Evolutionary conservation across 1,284 basidiomycete genomes (phyloP), one percentile per base, ranked within the genome.

Genomic region (Marasmius oreades): DNA sequence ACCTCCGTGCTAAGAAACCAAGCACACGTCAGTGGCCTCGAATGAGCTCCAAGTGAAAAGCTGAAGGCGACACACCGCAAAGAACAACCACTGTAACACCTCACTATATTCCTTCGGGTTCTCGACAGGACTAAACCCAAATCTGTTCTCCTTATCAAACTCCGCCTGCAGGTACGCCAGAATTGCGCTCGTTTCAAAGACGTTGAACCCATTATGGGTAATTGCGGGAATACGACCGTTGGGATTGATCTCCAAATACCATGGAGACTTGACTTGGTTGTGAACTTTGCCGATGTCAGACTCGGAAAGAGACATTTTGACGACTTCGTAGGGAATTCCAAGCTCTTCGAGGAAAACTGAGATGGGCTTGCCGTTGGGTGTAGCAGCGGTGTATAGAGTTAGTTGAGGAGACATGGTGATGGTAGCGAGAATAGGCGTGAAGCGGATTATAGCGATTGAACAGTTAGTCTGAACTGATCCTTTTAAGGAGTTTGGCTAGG

Each of bases 181-280:
- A 59, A 88, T 85, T 6, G 80, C 80, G 4, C 78, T 79, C 14
- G 74, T 79, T 65, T 88, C 86, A 61, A 84, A 86, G 20, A 87
- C 75, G 20, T 67, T 64, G 59, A 82, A 81, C 47, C 68, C 66
- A 6, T 72, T 68, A 59, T 83, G 78, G 26, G 77, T 67, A 14
- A 84, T 67, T 10, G 79, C 79, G 18, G 84, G 84, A 59, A 86
- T 85, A 37, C 82, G 73, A 14, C 84, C 85, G 64, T 86, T 86
- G 10, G 83, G 85, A 69, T 85, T 69, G 37, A 69, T 34, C 39
- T 64, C 61, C 36, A 67, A 53, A 39, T 62, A 64, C 57, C 54
- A 57, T 7, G 61, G 60, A 55, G 61, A 53, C 60, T 64, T 52
- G 45, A 60, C 48, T 39, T 46, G 36, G 51, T 42, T 31, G 31